Evolutionary conservation across 179 eudicot species (phyloP).

Genomic region (Spinacia oleracea): DNA sequence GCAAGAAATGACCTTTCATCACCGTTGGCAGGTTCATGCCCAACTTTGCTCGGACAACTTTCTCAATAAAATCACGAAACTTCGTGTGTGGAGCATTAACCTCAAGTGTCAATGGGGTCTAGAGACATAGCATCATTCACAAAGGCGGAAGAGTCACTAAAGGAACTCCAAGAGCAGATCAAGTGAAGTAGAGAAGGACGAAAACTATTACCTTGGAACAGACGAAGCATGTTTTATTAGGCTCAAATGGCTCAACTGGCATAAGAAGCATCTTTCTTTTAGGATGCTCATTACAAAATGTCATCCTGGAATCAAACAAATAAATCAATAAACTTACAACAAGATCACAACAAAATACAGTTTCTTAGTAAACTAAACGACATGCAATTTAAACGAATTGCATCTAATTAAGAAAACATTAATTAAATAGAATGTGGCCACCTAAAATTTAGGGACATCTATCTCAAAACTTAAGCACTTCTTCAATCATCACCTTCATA

Average conservation of each 20-base stretch:
- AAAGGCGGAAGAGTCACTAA: conserved; percentile 4
- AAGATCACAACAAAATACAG: conserved; percentile 7
- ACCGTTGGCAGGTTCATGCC: conserved; percentile 88
- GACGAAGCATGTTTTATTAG: conserved; percentile 83
- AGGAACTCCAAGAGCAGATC: conserved; percentile 9
- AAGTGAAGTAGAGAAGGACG: conserved; percentile 1
- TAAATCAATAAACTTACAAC: background rate
- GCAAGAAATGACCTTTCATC: conserved; percentile 72
- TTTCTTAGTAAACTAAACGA: background rate
- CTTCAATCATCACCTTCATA: background rate
- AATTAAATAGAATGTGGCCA: background rate
- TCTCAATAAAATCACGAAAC: conserved; percentile 81
- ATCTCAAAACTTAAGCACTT: conserved; percentile 5
- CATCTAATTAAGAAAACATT: background rate
- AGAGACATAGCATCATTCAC: conserved; percentile 26
- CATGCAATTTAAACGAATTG: background rate
- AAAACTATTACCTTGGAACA: conserved; percentile 69
- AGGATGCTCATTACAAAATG: conserved; percentile 86
- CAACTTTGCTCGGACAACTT: conserved; percentile 78
- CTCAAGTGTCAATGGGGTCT: conserved; percentile 92
- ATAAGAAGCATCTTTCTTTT: conserved; percentile 90
- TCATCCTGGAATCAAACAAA: conserved; percentile 57
- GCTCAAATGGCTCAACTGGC: conserved; percentile 95
- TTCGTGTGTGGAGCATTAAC: conserved; percentile 72
- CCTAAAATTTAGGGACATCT: background rate